Conservation (phyloP, 2,329 filamentous ascomycete species). For the Fusarium irregulare region DNA sequence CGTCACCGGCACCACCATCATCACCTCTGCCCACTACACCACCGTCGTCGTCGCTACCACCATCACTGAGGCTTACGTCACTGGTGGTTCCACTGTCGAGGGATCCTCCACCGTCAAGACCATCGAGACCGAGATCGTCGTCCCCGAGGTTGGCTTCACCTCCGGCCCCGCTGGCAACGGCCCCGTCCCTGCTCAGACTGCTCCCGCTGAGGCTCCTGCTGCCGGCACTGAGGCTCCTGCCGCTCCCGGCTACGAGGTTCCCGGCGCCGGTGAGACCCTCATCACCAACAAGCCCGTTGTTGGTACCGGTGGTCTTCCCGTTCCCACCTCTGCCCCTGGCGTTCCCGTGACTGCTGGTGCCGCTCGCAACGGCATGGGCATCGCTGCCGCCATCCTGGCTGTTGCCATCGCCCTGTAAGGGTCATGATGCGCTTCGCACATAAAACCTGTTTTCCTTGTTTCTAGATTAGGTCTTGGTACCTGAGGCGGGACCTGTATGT, state of each 20-base stretch:
- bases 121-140: conserved; percentile 63
- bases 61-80: conserved; percentile 64
- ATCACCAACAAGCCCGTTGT: conserved; percentile 41
- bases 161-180: conserved; percentile 46
- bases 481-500: conserved; percentile 44
- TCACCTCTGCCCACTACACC: conserved; percentile 62
- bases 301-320: conserved; percentile 51
- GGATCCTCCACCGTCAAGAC: conserved; percentile 60
- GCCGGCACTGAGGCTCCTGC: conserved; percentile 30
- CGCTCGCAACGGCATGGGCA: conserved; percentile 58
- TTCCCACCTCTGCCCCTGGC: conserved; percentile 51
- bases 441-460: conserved; percentile 41
- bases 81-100: conserved; percentile 59
- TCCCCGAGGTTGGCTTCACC: conserved; percentile 65
- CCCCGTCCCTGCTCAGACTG: conserved; percentile 50
- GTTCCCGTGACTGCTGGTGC: conserved; percentile 55
- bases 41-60: conserved; percentile 61
- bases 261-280: conserved; percentile 37
- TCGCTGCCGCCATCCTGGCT: conserved; percentile 59
- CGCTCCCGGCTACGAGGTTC: conserved; percentile 36
- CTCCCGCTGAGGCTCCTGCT: conserved; percentile 55
- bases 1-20: conserved; percentile 62
- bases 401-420: conserved; percentile 61
- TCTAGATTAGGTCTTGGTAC: conserved; percentile 46
- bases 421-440: conserved; percentile 37